Conservation (phyloP, 192 early-diverging fungal genomes). For the Ramicandelaber brevisporus region DNA sequence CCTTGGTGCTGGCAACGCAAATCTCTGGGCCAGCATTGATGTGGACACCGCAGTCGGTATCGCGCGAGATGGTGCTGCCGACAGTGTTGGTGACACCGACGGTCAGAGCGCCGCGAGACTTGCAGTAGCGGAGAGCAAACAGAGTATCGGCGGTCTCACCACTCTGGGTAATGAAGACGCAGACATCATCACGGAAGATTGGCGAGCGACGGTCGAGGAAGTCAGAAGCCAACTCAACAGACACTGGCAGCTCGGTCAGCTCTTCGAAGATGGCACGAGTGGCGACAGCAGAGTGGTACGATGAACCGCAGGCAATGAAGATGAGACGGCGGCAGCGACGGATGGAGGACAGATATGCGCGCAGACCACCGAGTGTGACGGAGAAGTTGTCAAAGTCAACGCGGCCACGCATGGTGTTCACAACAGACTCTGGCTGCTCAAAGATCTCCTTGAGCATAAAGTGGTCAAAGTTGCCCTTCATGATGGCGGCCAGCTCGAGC, state of each 20-base stretch:
- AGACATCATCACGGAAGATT: conserved; percentile 98
- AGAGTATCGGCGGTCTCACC: conserved; percentile 98
- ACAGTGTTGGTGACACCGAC: conserved; percentile 97
- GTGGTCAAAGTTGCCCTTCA: conserved; percentile 95
- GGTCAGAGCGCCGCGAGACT: conserved; percentile 88
- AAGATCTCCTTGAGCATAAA: conserved; percentile 99
- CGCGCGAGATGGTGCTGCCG: conserved; percentile 82
- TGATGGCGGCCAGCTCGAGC: conserved; percentile 90
- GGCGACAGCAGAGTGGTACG: conserved; percentile 85
- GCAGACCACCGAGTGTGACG: conserved; percentile 82
- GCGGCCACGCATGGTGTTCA: conserved; percentile 99
- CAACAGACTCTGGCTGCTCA: conserved; percentile 96
- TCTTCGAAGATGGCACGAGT: conserved; percentile 95
- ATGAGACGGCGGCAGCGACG: conserved; percentile 88
- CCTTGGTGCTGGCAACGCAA: conserved; percentile 95
- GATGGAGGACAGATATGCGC: conserved; percentile 74
- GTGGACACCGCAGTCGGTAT: conserved; percentile 98
- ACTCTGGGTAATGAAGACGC: conserved; percentile 95
- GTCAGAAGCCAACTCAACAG: conserved; percentile 75
- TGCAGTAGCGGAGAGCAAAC: conserved; percentile 88
- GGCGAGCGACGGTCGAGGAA: conserved; percentile 89
- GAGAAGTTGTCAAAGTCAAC: conserved; percentile 88
- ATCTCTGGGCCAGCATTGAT: conserved; percentile 99
- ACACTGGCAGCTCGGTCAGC: conserved; percentile 84
- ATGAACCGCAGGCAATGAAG: conserved; percentile 91